phyloP scores from a whole-genome alignment of 1,284 basidiomycete genomes.

The Phaffia rhodozyma region DNA sequence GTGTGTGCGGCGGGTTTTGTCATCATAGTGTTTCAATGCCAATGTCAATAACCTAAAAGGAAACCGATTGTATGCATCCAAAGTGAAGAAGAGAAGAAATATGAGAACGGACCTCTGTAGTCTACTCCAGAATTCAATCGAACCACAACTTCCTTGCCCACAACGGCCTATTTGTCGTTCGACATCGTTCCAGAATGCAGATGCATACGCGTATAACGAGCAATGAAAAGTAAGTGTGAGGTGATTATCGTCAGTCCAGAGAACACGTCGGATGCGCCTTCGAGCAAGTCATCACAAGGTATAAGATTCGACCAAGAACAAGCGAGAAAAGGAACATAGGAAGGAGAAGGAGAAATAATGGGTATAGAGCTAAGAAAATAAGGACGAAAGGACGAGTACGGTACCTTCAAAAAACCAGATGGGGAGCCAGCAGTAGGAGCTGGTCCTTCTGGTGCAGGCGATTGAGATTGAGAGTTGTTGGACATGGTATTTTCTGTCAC shows the following conservation, averaged over 20 bases:
- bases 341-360: background rate
- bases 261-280: too few relatives aligned
- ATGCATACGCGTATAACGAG: background rate
- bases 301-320: too few relatives aligned
- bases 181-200: slow-evolving; percentile 1
- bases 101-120: slow-evolving; percentile 60
- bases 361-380: too few relatives aligned
- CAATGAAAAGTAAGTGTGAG: too few relatives aligned
- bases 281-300: too few relatives aligned
- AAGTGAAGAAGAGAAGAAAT: background rate
- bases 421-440: slow-evolving; percentile 9
- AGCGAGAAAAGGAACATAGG: background rate
- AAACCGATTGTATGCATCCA: background rate
- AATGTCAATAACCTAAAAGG: background rate
- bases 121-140: slow-evolving; percentile 91
- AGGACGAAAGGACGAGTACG: background rate
- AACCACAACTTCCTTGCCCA: slow-evolving; percentile 89
- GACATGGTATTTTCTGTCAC: background rate
- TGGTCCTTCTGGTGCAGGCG: slow-evolving; percentile 1
- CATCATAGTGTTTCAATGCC: too few relatives aligned
- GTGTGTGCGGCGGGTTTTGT: background rate
- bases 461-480: background rate
- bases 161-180: slow-evolving; percentile 38
- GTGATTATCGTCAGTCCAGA: too few relatives aligned
- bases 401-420: slow-evolving; percentile 18